Base-by-base conservation (phyloP, 257 asterid species). In the Cordia subcordata region DNA sequence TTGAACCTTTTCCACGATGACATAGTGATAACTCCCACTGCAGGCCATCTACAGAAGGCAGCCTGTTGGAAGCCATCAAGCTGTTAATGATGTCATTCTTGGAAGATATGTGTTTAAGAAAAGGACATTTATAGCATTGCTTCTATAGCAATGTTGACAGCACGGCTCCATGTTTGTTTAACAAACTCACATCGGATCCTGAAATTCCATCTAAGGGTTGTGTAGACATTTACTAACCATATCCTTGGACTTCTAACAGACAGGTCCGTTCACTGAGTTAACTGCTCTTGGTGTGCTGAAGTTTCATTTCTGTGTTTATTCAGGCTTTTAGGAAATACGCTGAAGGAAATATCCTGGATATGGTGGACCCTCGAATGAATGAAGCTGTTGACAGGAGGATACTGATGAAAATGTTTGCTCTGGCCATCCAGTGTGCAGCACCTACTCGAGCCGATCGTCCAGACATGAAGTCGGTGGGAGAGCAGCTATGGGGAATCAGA, bases 401-500 rank as follows among this genome's bases (percentile, higher is more conserved):
- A 33, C 68, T 89, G 68, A 69, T 37, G 72, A 93, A 77, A 37
- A 89, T 93, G 86, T 81, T 89, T 22, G 77, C 67, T 68, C 77
- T 93, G 78, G 93, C 97, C 4, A 77, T 93, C 49, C 86, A 78
- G 18, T 93, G 97, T 32, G 97, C 86, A 0, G 99, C 99, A 12
- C 99, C 99, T 11, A 77, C 91, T 14, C 86, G 97, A 49, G 74
- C 62, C 1, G 96, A 89, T 65, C 94, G 96, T 1, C 99, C 99
- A 0, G 97, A 89, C 65, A 89, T 89, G 99, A 86, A 83, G 77
- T 63, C 64, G 1, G 96, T 81, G 0, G 88, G 81, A 8, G 88
- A 89, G 82, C 94, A 82, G 80, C 58, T 93, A 42, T 93, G 99
- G 97, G 95, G 74, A 8, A 87, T 93, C 55, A 73, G 99, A 81